phyloP scores from a whole-genome alignment of 1,284 basidiomycete species.

The Phlebopus sp. region DNA sequence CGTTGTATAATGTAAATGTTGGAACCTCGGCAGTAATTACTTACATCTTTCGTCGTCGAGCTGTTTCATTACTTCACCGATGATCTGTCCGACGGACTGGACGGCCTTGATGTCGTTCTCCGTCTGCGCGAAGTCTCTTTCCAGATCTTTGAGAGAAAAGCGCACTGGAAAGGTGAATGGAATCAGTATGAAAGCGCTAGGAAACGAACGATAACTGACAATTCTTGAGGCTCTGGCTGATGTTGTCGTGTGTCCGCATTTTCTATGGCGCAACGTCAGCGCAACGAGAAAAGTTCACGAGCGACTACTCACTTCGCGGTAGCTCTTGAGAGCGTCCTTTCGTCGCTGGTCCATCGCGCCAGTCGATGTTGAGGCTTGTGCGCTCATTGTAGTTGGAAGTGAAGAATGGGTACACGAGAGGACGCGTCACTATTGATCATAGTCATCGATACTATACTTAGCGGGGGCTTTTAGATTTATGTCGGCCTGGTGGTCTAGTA shows the following conservation, averaged over 20 bases:
- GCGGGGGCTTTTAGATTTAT: accelerated
- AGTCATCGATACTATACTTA: neutral
- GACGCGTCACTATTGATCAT: conserved; percentile 28
- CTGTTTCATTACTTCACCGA: conserved; percentile 99
- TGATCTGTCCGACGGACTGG: conserved; percentile 98
- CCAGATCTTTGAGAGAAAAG: conserved; percentile 83
- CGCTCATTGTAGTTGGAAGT: conserved; percentile 40
- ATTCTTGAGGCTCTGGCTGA: conserved; percentile 83
- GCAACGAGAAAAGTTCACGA: neutral
- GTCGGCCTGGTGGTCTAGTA: conserved; percentile 50
- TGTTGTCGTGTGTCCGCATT: conserved; percentile 84
- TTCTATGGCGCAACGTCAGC: conserved; percentile 54
- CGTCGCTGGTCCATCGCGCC: conserved; percentile 57
- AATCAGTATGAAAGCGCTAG: conserved; percentile 3
- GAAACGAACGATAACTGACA: conserved; percentile 47
- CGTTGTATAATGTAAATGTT: conserved; percentile 3
- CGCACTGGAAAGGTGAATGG: conserved; percentile 48
- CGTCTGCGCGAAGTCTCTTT: conserved; percentile 91
- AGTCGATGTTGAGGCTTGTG: conserved; percentile 54
- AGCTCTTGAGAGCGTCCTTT: conserved; percentile 62
- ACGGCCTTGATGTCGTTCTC: conserved; percentile 99
- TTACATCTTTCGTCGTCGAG: conserved; percentile 96
- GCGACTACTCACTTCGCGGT: conserved; percentile 53
- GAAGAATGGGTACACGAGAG: conserved; percentile 6
- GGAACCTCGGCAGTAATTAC: conserved; percentile 29